These are phyloP conservation scores for Cutaneotrichosporon sp. DNA, from an alignment of 1,284 basidiomycete species.

Conservation along the genomic window DNA sequence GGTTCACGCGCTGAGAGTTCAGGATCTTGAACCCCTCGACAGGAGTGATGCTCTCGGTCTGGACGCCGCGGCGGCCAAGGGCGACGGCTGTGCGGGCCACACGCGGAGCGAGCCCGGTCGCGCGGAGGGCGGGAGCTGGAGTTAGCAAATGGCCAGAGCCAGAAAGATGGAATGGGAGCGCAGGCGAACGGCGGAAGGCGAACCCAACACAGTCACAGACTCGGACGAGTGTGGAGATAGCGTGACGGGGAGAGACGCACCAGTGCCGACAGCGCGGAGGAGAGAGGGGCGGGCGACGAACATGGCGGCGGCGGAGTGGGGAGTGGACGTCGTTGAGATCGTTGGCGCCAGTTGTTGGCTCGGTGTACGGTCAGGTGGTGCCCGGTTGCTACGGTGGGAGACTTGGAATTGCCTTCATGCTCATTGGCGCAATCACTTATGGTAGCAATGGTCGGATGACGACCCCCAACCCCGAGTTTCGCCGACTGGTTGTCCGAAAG, in stretches of 20 bases:
- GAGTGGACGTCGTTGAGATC: constrained; percentile 2
- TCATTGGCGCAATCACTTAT: background rate
- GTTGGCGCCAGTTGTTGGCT: background rate
- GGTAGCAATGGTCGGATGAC: background rate
- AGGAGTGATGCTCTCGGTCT: constrained; percentile 40
- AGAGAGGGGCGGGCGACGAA: constrained; percentile 26
- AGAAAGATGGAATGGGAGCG: too few species aligned
- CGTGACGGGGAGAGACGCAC: constrained; percentile 13
- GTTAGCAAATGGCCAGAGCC: background rate
- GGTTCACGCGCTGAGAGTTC: constrained; percentile 78
- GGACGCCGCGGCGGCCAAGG: constrained; percentile 24
- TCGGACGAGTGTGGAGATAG: too few species aligned
- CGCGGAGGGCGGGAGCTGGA: constrained; percentile 24
- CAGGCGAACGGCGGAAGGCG: too few species aligned
- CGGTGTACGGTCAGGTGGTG: background rate
- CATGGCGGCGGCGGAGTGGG: constrained; percentile 4
- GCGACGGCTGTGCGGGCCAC: constrained; percentile 7
- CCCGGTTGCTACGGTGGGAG: background rate
- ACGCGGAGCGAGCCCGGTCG: background rate
- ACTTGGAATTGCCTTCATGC: background rate
- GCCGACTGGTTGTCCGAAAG: background rate
- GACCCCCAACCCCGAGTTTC: background rate
- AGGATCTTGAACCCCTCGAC: constrained; percentile 58
- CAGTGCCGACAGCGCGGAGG: constrained; percentile 26
- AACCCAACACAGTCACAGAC: too few species aligned